phyloP scores from a whole-genome alignment of 176 grass and related monocot genomes.

The Triticum urartu region DNA sequence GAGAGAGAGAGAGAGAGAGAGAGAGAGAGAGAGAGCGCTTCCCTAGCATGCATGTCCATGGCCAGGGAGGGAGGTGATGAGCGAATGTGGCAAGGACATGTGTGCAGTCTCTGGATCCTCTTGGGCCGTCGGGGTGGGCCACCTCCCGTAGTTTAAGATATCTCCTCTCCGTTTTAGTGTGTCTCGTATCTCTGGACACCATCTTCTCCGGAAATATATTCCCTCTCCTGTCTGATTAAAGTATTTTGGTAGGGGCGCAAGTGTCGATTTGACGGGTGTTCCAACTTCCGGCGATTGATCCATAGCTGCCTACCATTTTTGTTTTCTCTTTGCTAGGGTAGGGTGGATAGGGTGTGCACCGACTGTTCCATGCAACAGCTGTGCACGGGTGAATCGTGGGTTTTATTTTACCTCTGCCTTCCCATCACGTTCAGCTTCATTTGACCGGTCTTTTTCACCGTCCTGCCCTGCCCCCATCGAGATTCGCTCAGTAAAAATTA shows the following conservation, averaged over 20 bases:
- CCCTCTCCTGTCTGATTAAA: neutral
- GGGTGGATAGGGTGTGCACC: neutral
- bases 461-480: neutral
- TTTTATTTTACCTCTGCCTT: neutral
- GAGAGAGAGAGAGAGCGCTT: neutral
- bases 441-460: neutral
- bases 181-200: constrained; percentile 43
- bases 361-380: neutral
- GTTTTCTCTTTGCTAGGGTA: too few species aligned
- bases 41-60: neutral
- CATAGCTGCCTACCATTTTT: too few species aligned
- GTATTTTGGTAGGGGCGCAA: neutral
- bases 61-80: neutral
- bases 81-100: constrained; percentile 33
- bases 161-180: constrained; percentile 32
- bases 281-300: neutral
- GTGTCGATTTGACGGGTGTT: neutral
- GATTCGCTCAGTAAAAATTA: neutral
- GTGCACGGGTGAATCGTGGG: neutral
- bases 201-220: constrained; percentile 11
- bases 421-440: neutral
- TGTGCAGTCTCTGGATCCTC: constrained; percentile 29
- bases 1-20: neutral
- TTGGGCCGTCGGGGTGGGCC: neutral
- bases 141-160: neutral